Conservation (phyloP, 148 eudicot species). For the Rhododendron griersonianum region DNA sequence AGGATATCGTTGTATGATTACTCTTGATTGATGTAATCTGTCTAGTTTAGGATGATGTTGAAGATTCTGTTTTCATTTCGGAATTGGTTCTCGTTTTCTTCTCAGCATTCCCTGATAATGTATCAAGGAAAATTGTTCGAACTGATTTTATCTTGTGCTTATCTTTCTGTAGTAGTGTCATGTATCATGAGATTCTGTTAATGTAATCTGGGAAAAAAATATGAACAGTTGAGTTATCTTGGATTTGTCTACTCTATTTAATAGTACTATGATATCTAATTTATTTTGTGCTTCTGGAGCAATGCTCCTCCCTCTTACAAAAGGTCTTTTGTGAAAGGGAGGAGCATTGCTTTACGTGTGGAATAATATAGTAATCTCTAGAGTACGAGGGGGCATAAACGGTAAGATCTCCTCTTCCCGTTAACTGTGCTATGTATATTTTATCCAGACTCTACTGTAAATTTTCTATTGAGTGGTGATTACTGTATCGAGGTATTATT, state of each 20-base stretch:
- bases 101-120: neutral
- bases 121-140: neutral
- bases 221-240: no score
- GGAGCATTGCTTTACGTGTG: no score
- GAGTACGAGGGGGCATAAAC: no score
- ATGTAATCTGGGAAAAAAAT: neutral
- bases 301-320: no score
- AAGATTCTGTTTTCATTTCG: neutral
- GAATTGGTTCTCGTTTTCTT: neutral
- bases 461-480: neutral
- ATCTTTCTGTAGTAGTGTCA: neutral
- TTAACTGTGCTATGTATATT: no score
- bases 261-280: no score
- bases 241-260: no score
- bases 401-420: no score
- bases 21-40: slow-evolving; percentile 28
- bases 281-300: no score
- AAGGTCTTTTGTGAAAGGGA: no score
- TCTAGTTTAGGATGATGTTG: neutral
- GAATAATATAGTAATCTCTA: no score
- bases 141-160: neutral
- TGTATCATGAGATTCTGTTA: neutral
- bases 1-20: slow-evolving; percentile 76
- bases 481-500: neutral
- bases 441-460: no score